Conservation (phyloP, 768 basidiomycete species). For the Lactarius quietus region DNA sequence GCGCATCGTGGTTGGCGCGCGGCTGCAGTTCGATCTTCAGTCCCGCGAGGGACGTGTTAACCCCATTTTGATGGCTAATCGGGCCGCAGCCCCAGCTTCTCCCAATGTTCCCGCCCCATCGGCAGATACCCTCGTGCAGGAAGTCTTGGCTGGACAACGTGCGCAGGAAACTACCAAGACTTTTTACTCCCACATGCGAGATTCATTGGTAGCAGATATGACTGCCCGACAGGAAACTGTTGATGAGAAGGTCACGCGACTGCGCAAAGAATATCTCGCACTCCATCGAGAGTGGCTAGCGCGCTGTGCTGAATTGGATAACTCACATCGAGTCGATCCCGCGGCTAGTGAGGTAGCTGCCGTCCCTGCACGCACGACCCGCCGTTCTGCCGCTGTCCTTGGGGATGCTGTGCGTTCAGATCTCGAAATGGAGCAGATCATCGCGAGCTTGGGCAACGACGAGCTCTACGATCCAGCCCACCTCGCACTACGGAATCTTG, state of each 20-base stretch:
- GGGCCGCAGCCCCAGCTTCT: slow-evolving; percentile 38
- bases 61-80: slow-evolving; percentile 62
- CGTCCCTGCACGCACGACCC: slow-evolving; percentile 53
- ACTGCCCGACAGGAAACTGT: slow-evolving; percentile 48
- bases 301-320: slow-evolving; percentile 68
- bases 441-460: slow-evolving; percentile 89
- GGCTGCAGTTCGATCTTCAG: slow-evolving; percentile 56
- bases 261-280: slow-evolving; percentile 63
- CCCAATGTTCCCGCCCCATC: slow-evolving; percentile 37
- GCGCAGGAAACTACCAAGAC: slow-evolving; percentile 35
- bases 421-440: slow-evolving; percentile 95
- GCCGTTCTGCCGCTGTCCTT: slow-evolving; percentile 64
- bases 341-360: slow-evolving; percentile 34
- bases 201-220: slow-evolving; percentile 53
- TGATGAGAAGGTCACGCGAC: slow-evolving; percentile 49
- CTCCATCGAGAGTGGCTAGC: slow-evolving; percentile 71
- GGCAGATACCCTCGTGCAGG: slow-evolving; percentile 46
- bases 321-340: slow-evolving; percentile 45
- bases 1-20: slow-evolving; percentile 57
- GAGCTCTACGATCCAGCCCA: slow-evolving; percentile 90
- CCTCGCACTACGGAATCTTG: slow-evolving; percentile 81
- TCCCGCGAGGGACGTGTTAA: slow-evolving; percentile 58
- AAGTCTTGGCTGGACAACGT: slow-evolving; percentile 41
- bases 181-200: slow-evolving; percentile 40
- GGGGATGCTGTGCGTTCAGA: slow-evolving; percentile 93